These are phyloP conservation scores for Oryza glaberrima DNA, from an alignment of 176 grass and related monocot genomes.

Conservation along the genomic window DNA sequence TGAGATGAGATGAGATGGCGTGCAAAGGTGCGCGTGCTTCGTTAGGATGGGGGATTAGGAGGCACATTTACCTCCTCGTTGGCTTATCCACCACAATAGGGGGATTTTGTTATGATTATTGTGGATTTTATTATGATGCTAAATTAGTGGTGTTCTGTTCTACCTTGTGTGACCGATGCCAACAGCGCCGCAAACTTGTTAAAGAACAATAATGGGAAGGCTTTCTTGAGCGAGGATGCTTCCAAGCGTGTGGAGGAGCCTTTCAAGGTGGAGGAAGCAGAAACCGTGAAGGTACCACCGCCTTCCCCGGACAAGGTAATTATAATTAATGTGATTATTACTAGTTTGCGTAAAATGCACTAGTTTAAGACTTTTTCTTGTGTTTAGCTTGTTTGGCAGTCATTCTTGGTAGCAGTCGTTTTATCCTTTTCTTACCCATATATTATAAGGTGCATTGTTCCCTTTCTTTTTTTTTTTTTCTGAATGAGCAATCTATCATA, in stretches of 20 bases:
- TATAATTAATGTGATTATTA: no score
- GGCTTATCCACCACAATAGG: no score
- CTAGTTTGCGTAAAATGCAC: no score
- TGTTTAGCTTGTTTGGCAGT: no score
- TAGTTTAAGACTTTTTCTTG: no score
- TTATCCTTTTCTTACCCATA: no score
- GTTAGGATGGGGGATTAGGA: not conserved
- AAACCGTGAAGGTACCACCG: conserved; percentile 58
- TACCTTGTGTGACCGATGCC: not conserved
- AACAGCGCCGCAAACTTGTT: conserved; percentile 48
- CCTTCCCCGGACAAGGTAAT: conserved; percentile 73
- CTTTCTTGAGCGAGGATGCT: conserved; percentile 54
- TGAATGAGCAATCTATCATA: not conserved
- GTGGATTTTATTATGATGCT: not conserved
- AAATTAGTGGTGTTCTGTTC: not conserved
- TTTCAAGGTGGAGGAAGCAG: conserved; percentile 84
- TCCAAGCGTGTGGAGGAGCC: conserved; percentile 56
- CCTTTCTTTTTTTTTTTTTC: not conserved
- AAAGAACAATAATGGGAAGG: conserved; percentile 52
- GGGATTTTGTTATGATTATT: not conserved
- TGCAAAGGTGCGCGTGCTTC: not conserved
- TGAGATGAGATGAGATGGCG: not conserved
- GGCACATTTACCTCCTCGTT: not conserved
- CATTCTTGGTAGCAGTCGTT: no score
- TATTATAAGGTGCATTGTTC: conserved; percentile 9